Evolutionary conservation across 768 basidiomycete species (phyloP).

Genomic region (Suillus cothurnatus): DNA sequence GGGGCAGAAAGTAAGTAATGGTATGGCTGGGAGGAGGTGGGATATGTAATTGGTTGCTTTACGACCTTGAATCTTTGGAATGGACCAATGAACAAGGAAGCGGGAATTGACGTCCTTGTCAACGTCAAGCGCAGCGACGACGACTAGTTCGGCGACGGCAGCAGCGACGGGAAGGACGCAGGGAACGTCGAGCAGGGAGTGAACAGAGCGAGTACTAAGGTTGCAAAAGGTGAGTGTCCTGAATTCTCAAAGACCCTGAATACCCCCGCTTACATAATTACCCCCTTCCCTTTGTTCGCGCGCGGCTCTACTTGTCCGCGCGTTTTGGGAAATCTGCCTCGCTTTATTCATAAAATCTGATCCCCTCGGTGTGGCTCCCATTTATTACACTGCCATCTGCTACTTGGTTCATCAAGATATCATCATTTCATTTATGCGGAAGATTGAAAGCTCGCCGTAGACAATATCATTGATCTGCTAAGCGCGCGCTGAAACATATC

Average conservation of each 20-base stretch:
- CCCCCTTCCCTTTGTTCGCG: slow-evolving; percentile 1
- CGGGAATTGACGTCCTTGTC: slow-evolving; percentile 19
- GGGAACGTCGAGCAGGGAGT: slow-evolving; percentile 30
- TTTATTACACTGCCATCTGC: not conserved
- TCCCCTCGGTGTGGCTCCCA: slow-evolving; percentile 1
- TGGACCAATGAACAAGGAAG: slow-evolving; percentile 32
- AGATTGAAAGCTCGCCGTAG: not conserved
- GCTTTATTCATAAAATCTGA: slow-evolving; percentile 3
- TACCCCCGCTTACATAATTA: slow-evolving; percentile 26
- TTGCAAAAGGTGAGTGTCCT: slow-evolving; percentile 36
- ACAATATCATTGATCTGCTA: not conserved
- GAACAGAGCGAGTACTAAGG: slow-evolving; percentile 32
- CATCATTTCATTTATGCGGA: not conserved
- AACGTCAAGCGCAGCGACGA: slow-evolving; percentile 26
- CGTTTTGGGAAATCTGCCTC: slow-evolving; percentile 7
- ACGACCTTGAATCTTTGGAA: slow-evolving; percentile 14
- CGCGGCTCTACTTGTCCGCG: slow-evolving; percentile 7
- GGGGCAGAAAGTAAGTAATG: slow-evolving; percentile 13
- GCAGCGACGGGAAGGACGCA: slow-evolving; percentile 26
- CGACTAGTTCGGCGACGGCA: slow-evolving; percentile 24
- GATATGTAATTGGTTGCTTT: slow-evolving; percentile 30
- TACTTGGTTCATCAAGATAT: slow-evolving; percentile 2
- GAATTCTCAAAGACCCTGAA: slow-evolving; percentile 37
- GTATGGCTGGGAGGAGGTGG: slow-evolving; percentile 18
- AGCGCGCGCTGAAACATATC: not conserved